Evolutionary conservation across 805 yeast genomes (phyloP), one percentile per base, ranked within the genome.

Genomic region (Wickerhamomyces xylosicus): DNA sequence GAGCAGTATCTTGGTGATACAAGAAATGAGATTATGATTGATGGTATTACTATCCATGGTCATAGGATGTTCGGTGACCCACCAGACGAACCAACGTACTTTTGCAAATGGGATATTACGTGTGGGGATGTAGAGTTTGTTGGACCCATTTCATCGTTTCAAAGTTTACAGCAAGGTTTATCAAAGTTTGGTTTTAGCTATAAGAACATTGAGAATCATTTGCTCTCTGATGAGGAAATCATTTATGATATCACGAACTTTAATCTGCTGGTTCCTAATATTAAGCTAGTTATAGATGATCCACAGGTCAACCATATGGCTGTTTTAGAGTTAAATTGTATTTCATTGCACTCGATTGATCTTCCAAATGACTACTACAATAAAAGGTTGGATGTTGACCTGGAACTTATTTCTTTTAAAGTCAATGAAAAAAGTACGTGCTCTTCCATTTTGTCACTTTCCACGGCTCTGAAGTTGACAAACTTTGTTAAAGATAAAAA

Each of bases 1-100:
- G 39, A 33, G 6, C 28, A 29, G 4, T 48, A 42, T 29, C 31
- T 38, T 7, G 34, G 43, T 15, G 37, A 47, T 5, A 19, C 40
- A 2, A 39, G 31, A 10, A 44, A 39, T 19, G 75, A 76, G 34
- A 48, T 84, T 22, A 47, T 55, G 3, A 66, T 84, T 36, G 82
- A 80, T 50, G 77, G 80, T 1, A 53, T 82, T 11, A 52, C 69
- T 2, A 66, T 85, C 19, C 94, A 85, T 57, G 94, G 95, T 1
- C 95, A 90, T 57, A 68, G 97, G 51, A 77, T 89, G 79, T 86
- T 86, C 63, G 98, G 98, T 0, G 55, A 86, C 2, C 95, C 95
- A 0, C 97, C 97, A 0, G 64, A 68, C 7, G 95, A 85, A 53
- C 86, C 90, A 1, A 85, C 97, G 0, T 92, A 85, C 54, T 77